Evolutionary conservation across 2,329 filamentous ascomycete species (phyloP).

Genomic region (Aspergillus cejpii): DNA sequence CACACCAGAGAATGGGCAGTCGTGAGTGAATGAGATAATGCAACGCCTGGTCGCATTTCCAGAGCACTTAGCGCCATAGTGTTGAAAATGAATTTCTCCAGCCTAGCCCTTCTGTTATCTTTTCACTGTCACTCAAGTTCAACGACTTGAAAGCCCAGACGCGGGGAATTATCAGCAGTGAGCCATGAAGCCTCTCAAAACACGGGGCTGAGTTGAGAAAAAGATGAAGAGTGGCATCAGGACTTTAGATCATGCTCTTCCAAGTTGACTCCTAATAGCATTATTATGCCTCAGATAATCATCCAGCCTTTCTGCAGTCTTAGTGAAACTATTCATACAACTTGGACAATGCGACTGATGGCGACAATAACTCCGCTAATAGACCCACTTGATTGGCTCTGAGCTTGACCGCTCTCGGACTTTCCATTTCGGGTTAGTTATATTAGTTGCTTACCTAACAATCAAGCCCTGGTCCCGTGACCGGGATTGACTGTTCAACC

Average conservation of each 20-base stretch:
- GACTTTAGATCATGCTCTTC: no score
- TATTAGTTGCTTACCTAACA: no score
- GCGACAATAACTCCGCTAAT: background rate
- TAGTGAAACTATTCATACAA: background rate
- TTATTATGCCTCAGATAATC: background rate
- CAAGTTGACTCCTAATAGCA: background rate
- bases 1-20: background rate
- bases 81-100: background rate
- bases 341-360: background rate
- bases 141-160: background rate
- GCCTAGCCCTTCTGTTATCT: background rate
- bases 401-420: conserved; percentile 3
- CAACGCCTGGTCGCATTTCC: background rate
- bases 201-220: background rate
- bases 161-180: background rate
- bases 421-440: conserved; percentile 9
- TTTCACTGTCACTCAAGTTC: background rate
- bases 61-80: background rate
- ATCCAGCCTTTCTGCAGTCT: background rate
- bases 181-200: background rate
- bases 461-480: no score
- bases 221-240: background rate
- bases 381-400: conserved; percentile 4
- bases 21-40: background rate
- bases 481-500: no score